Conservation (phyloP, 2,329 filamentous ascomycete genomes). For the Cryoendolithus antarcticus region DNA sequence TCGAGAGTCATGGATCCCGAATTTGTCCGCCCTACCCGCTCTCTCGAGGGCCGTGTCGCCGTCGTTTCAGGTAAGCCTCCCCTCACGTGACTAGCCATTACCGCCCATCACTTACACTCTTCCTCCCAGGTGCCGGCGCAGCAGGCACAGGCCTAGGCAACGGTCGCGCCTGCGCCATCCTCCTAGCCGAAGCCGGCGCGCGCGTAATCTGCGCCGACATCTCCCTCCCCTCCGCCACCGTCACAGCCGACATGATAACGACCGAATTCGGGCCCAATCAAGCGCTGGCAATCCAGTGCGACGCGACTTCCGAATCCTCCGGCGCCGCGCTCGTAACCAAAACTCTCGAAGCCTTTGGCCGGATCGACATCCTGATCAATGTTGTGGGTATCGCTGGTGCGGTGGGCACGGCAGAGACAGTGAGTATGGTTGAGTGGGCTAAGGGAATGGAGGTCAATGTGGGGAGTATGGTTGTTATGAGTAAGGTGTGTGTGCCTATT, state of each 20-base stretch:
- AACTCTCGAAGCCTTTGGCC: constrained; percentile 5
- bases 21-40: constrained; percentile 25
- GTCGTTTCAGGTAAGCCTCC: constrained; percentile 35
- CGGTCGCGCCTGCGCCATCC: constrained; percentile 5
- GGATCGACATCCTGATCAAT: constrained; percentile 7
- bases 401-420: constrained; percentile 17
- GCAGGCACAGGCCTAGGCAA: constrained; percentile 33
- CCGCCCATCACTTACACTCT: too few species aligned
- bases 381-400: constrained; percentile 24
- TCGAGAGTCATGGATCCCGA: constrained; percentile 13
- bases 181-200: constrained; percentile 5
- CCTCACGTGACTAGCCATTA: too few species aligned
- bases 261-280: constrained; percentile 3
- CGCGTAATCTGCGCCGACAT: constrained; percentile 4
- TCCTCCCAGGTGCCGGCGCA: constrained; percentile 38
- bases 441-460: constrained; percentile 24
- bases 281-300: constrained; percentile 2
- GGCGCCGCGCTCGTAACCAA: constrained; percentile 1
- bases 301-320: constrained; percentile 5
- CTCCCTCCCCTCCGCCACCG: constrained; percentile 5
- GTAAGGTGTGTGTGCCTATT: constrained; percentile 19
- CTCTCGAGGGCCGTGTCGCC: constrained; percentile 33
- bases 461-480: constrained; percentile 27
- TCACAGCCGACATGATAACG: constrained; percentile 7
- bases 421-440: constrained; percentile 22